phyloP scores from a whole-genome alignment of 2,329 filamentous ascomycete genomes.

The Epichloe gansuensis region DNA sequence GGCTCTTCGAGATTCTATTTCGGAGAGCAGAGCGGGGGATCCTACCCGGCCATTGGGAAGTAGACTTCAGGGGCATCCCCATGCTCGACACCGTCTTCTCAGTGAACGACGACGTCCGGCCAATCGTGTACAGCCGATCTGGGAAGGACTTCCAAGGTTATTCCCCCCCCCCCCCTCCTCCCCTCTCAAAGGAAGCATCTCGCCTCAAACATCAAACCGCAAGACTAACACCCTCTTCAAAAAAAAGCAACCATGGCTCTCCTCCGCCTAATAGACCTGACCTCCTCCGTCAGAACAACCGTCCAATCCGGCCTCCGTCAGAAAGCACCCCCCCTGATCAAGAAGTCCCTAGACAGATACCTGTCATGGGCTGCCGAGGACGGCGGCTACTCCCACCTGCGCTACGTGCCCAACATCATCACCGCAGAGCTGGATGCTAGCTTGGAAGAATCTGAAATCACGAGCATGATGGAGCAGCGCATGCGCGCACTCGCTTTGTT shows the following conservation, averaged over 20 bases:
- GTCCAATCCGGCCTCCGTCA: conserved; percentile 22
- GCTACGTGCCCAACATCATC: conserved; percentile 26
- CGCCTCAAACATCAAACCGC: neutral
- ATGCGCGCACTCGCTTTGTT: conserved; percentile 23
- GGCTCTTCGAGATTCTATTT: conserved; percentile 29
- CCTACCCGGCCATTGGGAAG: conserved; percentile 26
- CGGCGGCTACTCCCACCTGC: conserved; percentile 22
- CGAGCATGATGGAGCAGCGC: conserved; percentile 21
- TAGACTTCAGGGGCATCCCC: conserved; percentile 28
- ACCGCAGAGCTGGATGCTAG: conserved; percentile 23
- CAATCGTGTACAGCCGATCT: conserved; percentile 26
- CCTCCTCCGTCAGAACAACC: conserved; percentile 19
- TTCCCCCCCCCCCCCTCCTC: neutral
- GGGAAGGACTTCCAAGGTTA: conserved; percentile 27
- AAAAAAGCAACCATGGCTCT: conserved; percentile 26
- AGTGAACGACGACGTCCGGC: conserved; percentile 16
- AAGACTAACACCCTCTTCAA: neutral
- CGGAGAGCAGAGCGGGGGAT: conserved; percentile 28
- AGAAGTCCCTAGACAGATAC: conserved; percentile 22
- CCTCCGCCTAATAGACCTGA: conserved; percentile 27
- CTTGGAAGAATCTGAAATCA: conserved; percentile 18
- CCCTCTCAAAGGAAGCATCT: neutral
- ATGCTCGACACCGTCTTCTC: conserved; percentile 25
- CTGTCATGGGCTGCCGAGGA: conserved; percentile 30
- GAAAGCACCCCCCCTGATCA: conserved; percentile 21